Base-by-base conservation (phyloP, 2,329 filamentous ascomycete species). In the Colletotrichum endophyticum region DNA sequence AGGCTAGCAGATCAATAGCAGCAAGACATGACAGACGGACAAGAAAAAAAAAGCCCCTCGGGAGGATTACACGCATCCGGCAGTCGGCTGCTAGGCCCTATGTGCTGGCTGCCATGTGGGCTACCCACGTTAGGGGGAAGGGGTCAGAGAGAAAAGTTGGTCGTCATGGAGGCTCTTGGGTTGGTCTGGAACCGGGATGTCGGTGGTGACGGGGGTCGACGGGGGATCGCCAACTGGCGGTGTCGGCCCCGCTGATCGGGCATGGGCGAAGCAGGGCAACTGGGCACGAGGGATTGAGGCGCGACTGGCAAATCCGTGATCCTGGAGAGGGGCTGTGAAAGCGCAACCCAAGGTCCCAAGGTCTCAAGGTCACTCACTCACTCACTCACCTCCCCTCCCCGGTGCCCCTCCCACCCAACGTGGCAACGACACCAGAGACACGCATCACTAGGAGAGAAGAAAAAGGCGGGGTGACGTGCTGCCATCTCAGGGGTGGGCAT, bases 211-310 rank as follows among this genome's bases (percentile, higher is more conserved):
- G 56, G 63, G 63, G 56, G 70, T 53, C 6, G 34, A 56, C 68
- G 53, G 62, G 64, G 32, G 64, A 70, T 69, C 73, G 25, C 22
- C 64, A 22, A 66, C 64, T 73, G 57, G 27, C 59, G 70, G 64
- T 76, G 74, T 59, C 71, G 69, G 73, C 73, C 73, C 73, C 73
- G 39, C 73, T 63, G 25, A 39, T 66, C 71, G 59, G 71, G 64
- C 39, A 69, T 69, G 57, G 57, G 57, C 64, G 63, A 76, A 63
- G 27, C 22, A 28, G 56, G 53, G 53, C 59, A 30, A 62, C 70
- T 64, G n/a, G 64, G 64, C 73, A 44, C 56, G 59, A 61, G 64
- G 70, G 71, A 73, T 32, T 53, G 70, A 73, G 59, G 74, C 59
- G 74, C 64, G 72, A 73, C 59, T 61, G 71, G 56, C 64, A 66